Conservation (phyloP, 371 early-diverging fungal genomes). For the Batrachochytrium dendrobatidis region DNA sequence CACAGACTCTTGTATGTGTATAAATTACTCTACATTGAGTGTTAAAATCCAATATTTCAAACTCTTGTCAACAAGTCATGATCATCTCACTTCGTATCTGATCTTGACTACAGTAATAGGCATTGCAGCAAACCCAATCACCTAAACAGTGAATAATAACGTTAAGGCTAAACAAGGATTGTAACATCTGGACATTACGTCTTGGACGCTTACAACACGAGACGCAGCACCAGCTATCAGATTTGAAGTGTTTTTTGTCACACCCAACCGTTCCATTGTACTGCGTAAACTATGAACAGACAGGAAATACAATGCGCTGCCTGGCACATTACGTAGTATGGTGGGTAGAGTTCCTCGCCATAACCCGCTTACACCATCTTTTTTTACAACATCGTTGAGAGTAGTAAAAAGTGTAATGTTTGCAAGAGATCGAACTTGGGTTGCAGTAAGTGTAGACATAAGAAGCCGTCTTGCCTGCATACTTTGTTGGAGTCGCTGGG, state of each 20-base stretch:
- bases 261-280: neutral
- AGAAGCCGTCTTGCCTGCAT: neutral
- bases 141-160: slow-evolving; percentile 2
- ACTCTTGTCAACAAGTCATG: neutral
- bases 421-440: neutral
- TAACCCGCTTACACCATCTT: slow-evolving; percentile 54
- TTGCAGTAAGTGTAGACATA: neutral
- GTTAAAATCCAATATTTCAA: neutral
- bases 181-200: neutral
- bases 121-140: slow-evolving; percentile 87
- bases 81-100: slow-evolving; percentile 66
- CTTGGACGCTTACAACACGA: slow-evolving; percentile 43
- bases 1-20: slow-evolving; percentile 67
- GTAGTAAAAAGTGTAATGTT: slow-evolving; percentile 12
- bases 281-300: slow-evolving; percentile 41
- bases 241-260: slow-evolving; percentile 39
- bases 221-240: slow-evolving; percentile 72
- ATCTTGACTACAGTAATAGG: slow-evolving; percentile 91
- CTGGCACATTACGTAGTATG: slow-evolving; percentile 69
- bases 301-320: slow-evolving; percentile 73
- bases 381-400: slow-evolving; percentile 10
- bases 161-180: neutral
- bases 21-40: slow-evolving; percentile 57
- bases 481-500: slow-evolving; percentile 28
- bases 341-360: slow-evolving; percentile 76